These are phyloP conservation scores for Sphagnurus paluster DNA, from an alignment of 1,284 basidiomycete genomes.

Conservation along the genomic window DNA sequence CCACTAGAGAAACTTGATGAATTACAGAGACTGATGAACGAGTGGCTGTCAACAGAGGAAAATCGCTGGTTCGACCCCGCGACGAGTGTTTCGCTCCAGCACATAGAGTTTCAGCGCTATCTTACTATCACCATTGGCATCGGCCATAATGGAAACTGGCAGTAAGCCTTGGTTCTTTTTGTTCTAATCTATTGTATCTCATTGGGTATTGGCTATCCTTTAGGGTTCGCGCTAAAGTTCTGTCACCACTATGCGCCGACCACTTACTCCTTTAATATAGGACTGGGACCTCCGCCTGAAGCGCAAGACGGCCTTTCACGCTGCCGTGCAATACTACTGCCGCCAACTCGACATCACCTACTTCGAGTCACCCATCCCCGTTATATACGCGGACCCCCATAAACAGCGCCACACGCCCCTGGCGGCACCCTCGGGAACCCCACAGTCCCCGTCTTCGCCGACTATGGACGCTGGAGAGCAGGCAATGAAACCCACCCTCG, in stretches of 20 bases:
- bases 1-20: slow-evolving; percentile 68
- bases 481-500: slow-evolving; percentile 40
- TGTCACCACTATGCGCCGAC: slow-evolving; percentile 31
- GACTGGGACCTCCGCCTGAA: slow-evolving; percentile 65
- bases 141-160: slow-evolving; percentile 57
- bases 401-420: slow-evolving; percentile 26
- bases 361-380: slow-evolving; percentile 56
- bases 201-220: background rate
- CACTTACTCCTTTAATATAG: slow-evolving; percentile 41
- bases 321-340: slow-evolving; percentile 71
- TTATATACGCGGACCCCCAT: slow-evolving; percentile 48
- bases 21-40: slow-evolving; percentile 63
- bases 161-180: slow-evolving; percentile 16
- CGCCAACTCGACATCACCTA: slow-evolving; percentile 64
- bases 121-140: slow-evolving; percentile 69
- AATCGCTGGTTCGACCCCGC: slow-evolving; percentile 73
- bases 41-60: slow-evolving; percentile 74
- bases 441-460: slow-evolving; percentile 13
- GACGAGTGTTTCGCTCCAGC: slow-evolving; percentile 61
- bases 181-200: background rate
- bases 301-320: slow-evolving; percentile 74
- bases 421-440: slow-evolving; percentile 19
- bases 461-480: slow-evolving; percentile 17
- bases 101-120: slow-evolving; percentile 62
- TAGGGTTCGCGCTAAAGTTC: slow-evolving; percentile 10